Evolutionary conservation across 768 basidiomycete genomes (phyloP), one percentile per base, ranked within the genome.

Genomic region (Cystofilobasidium ferigula): DNA sequence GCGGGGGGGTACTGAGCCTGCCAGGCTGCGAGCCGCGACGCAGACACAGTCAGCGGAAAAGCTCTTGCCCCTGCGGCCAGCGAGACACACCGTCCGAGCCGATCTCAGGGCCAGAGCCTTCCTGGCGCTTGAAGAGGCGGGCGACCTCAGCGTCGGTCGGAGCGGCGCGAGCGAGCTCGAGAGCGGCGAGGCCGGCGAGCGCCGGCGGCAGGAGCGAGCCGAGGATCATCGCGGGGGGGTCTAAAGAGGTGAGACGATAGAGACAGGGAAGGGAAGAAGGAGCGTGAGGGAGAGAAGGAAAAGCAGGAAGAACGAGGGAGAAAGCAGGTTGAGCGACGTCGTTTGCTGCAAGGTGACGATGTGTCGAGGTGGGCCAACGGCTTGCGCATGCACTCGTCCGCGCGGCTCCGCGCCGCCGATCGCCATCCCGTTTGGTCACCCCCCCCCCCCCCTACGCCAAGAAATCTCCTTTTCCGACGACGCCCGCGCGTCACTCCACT

Each of bases 1-100:
- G 9, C 51, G 30, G 51, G 51, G 3, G 51, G 51, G 51, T 54
- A 54, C 51, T 54, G 51, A 22, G 51, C 51, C 51, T 54, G 28
- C 51, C 51, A 54, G 10, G 3, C 51, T 54, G 30, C 51, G 10
- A 10, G 40, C 40, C 10, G 10, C 40, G 40, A 42, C 40, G 20
- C 10, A 42, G 40, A 42, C 40, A 20, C 40, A 42, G 20, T 10
- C 10, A 42, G 20, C 40, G 20, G 40, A 42, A 42, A 42, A 42
- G 42, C 42, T 43, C 42, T 18, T 5, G 20, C 8, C 12, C 4
- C 10, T 4, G 42, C 5, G 20, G 20, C 10, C 42, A 18, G 13
- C 38, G 9, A 40, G 9, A 16, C 45, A n/a, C n/a, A 47, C 45
- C 45, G 1, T 22, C 45, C 22, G 22, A n/a, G 22, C 45, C 45